Percentiles rank a stretch among this genome's conserved stretches.
These are phyloP conservation scores for Globisporangium carolinianum DNA, from an alignment of 352 stramenopile genomes.

Conservation along the genomic window DNA sequence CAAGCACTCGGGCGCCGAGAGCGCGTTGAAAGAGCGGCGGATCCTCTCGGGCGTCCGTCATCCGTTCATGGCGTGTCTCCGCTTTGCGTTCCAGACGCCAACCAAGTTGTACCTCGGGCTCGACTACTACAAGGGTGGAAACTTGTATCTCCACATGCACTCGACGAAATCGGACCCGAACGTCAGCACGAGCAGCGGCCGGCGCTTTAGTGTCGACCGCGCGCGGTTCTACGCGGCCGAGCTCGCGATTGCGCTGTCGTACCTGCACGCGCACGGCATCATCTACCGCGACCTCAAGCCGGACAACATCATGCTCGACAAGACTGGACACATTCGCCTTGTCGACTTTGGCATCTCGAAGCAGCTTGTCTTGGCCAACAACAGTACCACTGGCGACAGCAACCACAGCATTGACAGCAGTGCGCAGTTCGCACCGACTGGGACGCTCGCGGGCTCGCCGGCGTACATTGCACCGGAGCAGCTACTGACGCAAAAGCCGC, in stretches of 20 bases:
- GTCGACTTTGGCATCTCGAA: constrained; percentile 90
- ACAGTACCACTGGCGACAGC: neutral
- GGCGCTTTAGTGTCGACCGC: constrained; percentile 60
- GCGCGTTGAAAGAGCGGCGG: constrained; percentile 62
- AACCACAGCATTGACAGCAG: constrained; percentile 11
- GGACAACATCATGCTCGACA: constrained; percentile 88
- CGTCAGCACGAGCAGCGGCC: constrained; percentile 60
- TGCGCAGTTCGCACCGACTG: constrained; percentile 46
- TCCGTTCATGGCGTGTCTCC: constrained; percentile 74
- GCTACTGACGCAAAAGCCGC: constrained; percentile 72
- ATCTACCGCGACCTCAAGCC: constrained; percentile 87
- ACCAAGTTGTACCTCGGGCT: constrained; percentile 76
- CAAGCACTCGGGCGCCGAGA: constrained; percentile 73
- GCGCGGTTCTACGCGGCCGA: constrained; percentile 85
- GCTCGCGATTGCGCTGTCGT: constrained; percentile 79
- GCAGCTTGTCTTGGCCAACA: constrained; percentile 37
- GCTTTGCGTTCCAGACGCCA: constrained; percentile 84
- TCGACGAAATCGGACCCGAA: constrained; percentile 77
- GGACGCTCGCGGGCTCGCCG: constrained; percentile 72
- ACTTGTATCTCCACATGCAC: constrained; percentile 86
- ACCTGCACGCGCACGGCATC: constrained; percentile 82
- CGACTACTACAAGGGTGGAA: constrained; percentile 84
- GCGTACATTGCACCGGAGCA: constrained; percentile 85
- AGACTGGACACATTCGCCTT: constrained; percentile 80
- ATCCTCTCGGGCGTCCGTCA: constrained; percentile 75